Percentiles rank a stretch among this genome's conserved stretches.
Conservation (phyloP, 1,284 basidiomycete species). For the Inonotus hispidus region DNA sequence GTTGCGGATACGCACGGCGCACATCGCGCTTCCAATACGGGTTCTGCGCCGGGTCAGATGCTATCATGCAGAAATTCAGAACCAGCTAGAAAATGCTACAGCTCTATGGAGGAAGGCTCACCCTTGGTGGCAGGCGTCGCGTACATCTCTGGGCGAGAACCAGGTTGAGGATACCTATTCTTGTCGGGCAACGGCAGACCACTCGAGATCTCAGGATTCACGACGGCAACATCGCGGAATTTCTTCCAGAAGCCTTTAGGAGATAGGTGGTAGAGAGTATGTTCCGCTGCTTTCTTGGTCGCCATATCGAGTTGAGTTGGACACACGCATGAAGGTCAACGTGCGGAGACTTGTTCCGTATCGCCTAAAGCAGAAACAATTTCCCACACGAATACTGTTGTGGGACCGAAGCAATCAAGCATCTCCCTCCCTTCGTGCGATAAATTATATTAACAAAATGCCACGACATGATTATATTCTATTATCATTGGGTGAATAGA, state of each 20-base stretch:
- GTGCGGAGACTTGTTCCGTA: neutral
- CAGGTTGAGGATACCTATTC: conserved; percentile 84
- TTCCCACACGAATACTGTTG: neutral
- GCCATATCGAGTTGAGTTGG: conserved; percentile 47
- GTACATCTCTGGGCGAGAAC: conserved; percentile 80
- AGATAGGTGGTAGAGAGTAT: conserved; percentile 81
- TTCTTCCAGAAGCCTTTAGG: conserved; percentile 94
- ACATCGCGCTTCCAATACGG: conserved; percentile 96
- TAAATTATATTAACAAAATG: no score
- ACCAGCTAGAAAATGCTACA: conserved; percentile 11
- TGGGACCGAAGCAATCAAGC: no score
- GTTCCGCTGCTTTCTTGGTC: conserved; percentile 71
- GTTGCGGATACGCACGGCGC: conserved; percentile 84
- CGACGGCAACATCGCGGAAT: conserved; percentile 71
- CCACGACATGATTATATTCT: no score
- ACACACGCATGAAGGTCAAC: neutral
- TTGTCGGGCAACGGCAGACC: conserved; percentile 77
- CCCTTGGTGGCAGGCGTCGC: conserved; percentile 85
- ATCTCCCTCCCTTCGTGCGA: no score
- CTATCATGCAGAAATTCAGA: conserved; percentile 32
- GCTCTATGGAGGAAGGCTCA: conserved; percentile 28
- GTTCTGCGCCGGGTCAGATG: conserved; percentile 78
- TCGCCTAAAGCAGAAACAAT: neutral
- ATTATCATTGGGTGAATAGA: neutral
- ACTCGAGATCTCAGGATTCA: conserved; percentile 88